Percentiles rank a stretch among this genome's conserved stretches.
Conservation (phyloP, 1,139 yeast genomes). For the Sugiyamaella japonica region DNA sequence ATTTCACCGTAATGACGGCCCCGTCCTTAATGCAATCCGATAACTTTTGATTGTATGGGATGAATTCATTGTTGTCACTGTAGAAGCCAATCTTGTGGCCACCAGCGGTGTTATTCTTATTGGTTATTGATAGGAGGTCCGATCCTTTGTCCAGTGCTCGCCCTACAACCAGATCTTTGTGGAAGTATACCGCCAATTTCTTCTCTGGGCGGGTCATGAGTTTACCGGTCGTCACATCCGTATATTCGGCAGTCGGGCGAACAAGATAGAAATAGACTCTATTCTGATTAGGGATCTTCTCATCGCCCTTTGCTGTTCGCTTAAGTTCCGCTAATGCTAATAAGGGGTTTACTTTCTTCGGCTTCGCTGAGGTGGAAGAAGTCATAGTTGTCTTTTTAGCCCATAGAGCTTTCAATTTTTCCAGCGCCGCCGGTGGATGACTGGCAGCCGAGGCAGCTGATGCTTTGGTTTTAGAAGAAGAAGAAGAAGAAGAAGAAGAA, state of each 20-base stretch:
- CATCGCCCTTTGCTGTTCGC: constrained; percentile 67
- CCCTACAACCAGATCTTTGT: constrained; percentile 74
- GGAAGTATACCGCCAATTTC: constrained; percentile 51
- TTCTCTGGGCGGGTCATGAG: constrained; percentile 36
- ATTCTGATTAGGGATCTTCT: constrained; percentile 53
- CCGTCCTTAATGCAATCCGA: constrained; percentile 26
- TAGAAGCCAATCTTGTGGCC: constrained; percentile 36
- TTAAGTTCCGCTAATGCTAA: constrained; percentile 48
- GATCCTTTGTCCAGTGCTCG: constrained; percentile 71
- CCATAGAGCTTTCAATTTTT: constrained; percentile 24
- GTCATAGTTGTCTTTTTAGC: constrained; percentile 22
- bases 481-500: not conserved
- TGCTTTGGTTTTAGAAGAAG: not conserved
- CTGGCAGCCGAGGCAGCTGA: constrained; percentile 13
- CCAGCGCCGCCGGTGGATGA: constrained; percentile 19
- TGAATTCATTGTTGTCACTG: constrained; percentile 16
- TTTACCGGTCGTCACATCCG: constrained; percentile 41
- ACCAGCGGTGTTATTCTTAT: constrained; percentile 53
- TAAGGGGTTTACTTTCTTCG: constrained; percentile 22
- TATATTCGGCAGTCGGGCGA: constrained; percentile 39
- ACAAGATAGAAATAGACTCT: constrained; percentile 62
- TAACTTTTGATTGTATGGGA: constrained; percentile 24
- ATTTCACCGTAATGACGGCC: constrained; percentile 16
- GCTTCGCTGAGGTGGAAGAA: constrained; percentile 10
- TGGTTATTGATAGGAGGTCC: constrained; percentile 52